These are phyloP conservation scores for Periglandula ipomoeae DNA, from an alignment of 2,329 filamentous ascomycete genomes.

Conservation along the genomic window DNA sequence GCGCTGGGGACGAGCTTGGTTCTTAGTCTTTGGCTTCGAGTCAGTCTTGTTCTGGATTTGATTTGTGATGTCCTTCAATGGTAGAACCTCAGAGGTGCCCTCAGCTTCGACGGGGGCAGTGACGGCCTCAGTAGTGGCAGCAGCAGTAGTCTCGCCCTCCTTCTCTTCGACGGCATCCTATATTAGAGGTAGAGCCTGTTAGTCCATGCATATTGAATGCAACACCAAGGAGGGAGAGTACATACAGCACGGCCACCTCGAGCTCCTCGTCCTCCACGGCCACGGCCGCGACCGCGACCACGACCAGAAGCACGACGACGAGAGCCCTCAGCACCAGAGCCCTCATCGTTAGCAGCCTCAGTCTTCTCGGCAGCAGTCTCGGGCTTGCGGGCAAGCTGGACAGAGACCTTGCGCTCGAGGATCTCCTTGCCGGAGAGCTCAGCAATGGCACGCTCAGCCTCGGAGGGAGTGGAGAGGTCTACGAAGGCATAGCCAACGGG, in stretches of 20 bases:
- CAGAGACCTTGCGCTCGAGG: conserved; percentile 96
- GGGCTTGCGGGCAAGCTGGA: conserved; percentile 96
- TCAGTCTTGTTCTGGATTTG: conserved; percentile 44
- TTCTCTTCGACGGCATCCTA: conserved; percentile 32
- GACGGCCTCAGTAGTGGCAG: conserved; percentile 34
- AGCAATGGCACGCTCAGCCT: conserved; percentile 90
- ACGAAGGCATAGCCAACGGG: conserved; percentile 99
- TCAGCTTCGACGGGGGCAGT: conserved; percentile 36
- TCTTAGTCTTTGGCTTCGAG: conserved; percentile 50
- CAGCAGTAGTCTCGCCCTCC: conserved; percentile 30
- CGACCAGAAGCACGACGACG: conserved; percentile 55
- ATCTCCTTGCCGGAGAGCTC: conserved; percentile 97
- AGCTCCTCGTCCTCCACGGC: conserved; percentile 56
- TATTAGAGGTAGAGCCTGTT: not conserved
- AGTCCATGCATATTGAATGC: conserved; percentile 22
- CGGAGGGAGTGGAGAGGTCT: conserved; percentile 86
- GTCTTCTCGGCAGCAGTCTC: conserved; percentile 72
- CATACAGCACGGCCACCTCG: conserved; percentile 43
- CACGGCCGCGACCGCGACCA: conserved; percentile 60
- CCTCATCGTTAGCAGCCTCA: conserved; percentile 69
- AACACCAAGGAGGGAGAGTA: conserved; percentile 12
- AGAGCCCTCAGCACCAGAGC: conserved; percentile 56
- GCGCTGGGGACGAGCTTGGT: conserved; percentile 44
- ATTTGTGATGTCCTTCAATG: conserved; percentile 54
- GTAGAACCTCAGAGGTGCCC: conserved; percentile 43